Base-by-base conservation (phyloP, 1,284 basidiomycete species). In the Neotropicomus parvogracilis region DNA sequence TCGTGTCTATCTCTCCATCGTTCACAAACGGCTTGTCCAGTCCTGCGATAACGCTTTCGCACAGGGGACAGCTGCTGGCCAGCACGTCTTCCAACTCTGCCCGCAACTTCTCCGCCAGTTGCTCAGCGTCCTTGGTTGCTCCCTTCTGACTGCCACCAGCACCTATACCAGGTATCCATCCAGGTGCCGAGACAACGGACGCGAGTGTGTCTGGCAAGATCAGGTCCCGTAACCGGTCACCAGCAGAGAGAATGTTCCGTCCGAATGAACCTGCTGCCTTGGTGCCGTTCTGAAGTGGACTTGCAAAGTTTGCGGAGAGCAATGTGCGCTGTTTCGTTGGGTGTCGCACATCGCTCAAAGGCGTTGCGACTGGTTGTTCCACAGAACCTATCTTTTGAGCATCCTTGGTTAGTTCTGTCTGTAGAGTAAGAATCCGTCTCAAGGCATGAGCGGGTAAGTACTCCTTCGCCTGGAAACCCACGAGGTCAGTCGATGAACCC, bases 121-220 rank as follows among this genome's bases (percentile, higher is more conserved):
- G 75, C 59, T 75, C 77, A 51, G 72, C 71, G 50, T 83, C 80
- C 52, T 71, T 73, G 54, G 77, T 80, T 36, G 67, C 66, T 49
- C 75, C 77, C 57, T 73, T 71, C 56, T 67, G 73, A 49, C 72
- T 69, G 21, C 72, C 74, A 27, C 73, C 52, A 37, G 41, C 38
- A 21, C 70, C 80, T 58, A 83, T 82, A 41, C 79, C 79, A 41
- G 80, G 78, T 58, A 86, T 81, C 81, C 83, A 85, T 40, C 75
- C 75, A 10, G 81, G 81, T 31, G 81, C 73, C 14, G 81, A 80
- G 45, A 89, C 81, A 21, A 85, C 71, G 34, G 78, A 75, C 20
- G 88, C 91, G 20, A 97, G 76, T 6, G 91, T 89, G 59, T 97
- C 94, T 11, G 95, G 94, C 5, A 95, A 74, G 59, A 98, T 95